Evolutionary conservation across 1,284 basidiomycete species (phyloP), one percentile per base, ranked within the genome.

Genomic region (Phlebopus sp.): DNA sequence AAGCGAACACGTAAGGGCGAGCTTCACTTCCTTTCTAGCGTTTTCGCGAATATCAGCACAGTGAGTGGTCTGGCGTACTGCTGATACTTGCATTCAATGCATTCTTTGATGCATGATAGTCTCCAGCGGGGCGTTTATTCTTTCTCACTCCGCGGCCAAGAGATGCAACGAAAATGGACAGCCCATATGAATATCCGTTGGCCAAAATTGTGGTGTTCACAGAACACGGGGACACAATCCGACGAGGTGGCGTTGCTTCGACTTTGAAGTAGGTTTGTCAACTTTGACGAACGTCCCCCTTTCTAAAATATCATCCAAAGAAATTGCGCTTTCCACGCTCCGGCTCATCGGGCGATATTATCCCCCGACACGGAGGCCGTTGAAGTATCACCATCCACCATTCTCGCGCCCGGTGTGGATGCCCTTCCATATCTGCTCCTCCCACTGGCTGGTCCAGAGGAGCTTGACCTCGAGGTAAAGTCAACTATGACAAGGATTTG

Each of bases 361-460:
- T 76, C 75, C 19, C 73, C 77, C n/a, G 87, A 86, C 43, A 68
- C 74, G 2, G 69, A 68, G 5, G 59, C 55, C 29, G 72, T 81
- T 17, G 55, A 73, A 1, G 73, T 84, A 0, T 74, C 77, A 3
- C 79, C 84, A 0, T 84, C 83, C 13, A 71, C 67, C n/a, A 57
- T 62, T 5, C 69, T 67, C 11, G 90, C 87, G 1, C 84, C 88
- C 7, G 92, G 92, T 1, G 82, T 96, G 42, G 87, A 92, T 64
- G 79, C 87, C 5, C 73, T 97, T 4, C 86, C 90, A 0, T 88
- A 84, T 59, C 75, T 99, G 9, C 75, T 99, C 1, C 78, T 96
- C 4, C 96, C 96, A 0, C 77, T 99, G 2, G 94, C 95, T 53
- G 95, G 95, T 4, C 89, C 93, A 1, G 94, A 97, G 66, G 96